Conservation (phyloP, 768 basidiomycete species). For the Rhodosporidiobolus sp. region DNA sequence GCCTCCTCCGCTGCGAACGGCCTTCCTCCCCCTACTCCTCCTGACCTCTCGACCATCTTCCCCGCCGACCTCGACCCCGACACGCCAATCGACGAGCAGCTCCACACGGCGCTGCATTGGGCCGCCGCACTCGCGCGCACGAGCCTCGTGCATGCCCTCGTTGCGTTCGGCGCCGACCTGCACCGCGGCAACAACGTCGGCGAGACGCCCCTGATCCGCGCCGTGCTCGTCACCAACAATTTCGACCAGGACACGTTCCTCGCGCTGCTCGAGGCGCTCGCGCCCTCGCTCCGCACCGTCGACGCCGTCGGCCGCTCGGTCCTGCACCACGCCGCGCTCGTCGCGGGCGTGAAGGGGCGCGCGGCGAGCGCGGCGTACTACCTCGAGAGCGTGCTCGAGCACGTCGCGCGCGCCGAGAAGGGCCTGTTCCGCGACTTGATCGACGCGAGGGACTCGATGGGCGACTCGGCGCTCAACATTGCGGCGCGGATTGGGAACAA, state of each 20-base stretch:
- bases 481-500: slow-evolving; percentile 90
- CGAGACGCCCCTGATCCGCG: slow-evolving; percentile 90
- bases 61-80: slow-evolving; percentile 62
- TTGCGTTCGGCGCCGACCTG: slow-evolving; percentile 76
- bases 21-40: background rate
- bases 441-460: slow-evolving; percentile 89
- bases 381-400: slow-evolving; percentile 72
- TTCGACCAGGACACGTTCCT: slow-evolving; percentile 74
- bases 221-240: slow-evolving; percentile 82
- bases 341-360: slow-evolving; percentile 87
- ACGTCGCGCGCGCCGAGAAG: slow-evolving; percentile 66
- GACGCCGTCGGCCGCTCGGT: slow-evolving; percentile 82
- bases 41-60: slow-evolving; percentile 33
- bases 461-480: slow-evolving; percentile 92
- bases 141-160: slow-evolving; percentile 64
- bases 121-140: slow-evolving; percentile 80
- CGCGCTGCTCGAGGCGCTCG: slow-evolving; percentile 61
- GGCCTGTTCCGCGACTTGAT: slow-evolving; percentile 70
- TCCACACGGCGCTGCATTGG: slow-evolving; percentile 89
- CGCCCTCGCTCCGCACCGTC: slow-evolving; percentile 75
- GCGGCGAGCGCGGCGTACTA: slow-evolving; percentile 82
- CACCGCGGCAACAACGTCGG: slow-evolving; percentile 88
- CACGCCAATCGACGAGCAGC: slow-evolving; percentile 85
- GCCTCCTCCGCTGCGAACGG: background rate
- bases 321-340: slow-evolving; percentile 82